Conservation (phyloP, 2,329 filamentous ascomycete genomes). For the Paraphoma chrysanthemicola region DNA sequence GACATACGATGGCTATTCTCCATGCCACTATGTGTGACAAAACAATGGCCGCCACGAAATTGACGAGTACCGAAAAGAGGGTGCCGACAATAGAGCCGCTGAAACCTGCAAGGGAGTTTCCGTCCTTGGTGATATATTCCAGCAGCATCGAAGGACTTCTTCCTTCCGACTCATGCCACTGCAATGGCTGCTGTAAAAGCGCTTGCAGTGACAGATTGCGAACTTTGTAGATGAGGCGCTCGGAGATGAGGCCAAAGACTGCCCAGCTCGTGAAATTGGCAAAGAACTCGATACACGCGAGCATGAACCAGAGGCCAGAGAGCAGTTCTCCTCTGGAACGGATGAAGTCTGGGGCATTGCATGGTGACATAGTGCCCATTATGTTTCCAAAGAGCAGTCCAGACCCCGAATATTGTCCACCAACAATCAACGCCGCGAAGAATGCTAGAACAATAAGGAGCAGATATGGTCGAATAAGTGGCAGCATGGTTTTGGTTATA, state of each 20-base stretch:
- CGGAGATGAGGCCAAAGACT: constrained; percentile 65
- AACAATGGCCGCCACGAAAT: constrained; percentile 72
- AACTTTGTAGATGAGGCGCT: constrained; percentile 69
- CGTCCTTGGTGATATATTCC: constrained; percentile 73
- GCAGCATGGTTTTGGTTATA: constrained; percentile 41
- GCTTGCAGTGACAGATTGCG: constrained; percentile 70
- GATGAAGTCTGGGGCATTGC: constrained; percentile 58
- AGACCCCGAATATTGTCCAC: constrained; percentile 63
- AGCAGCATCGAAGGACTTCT: constrained; percentile 69
- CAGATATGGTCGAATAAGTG: constrained; percentile 54
- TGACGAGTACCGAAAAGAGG: constrained; percentile 71
- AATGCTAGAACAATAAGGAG: constrained; percentile 57
- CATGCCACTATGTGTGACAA: constrained; percentile 75
- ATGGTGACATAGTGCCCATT: constrained; percentile 64
- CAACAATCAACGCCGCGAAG: constrained; percentile 60
- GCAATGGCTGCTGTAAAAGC: constrained; percentile 69
- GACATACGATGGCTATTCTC: constrained; percentile 76
- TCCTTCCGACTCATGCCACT: constrained; percentile 73
- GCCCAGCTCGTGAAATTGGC: constrained; percentile 68
- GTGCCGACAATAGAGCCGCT: constrained; percentile 75
- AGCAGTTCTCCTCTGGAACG: constrained; percentile 60
- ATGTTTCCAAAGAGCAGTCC: constrained; percentile 68
- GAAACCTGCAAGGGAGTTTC: constrained; percentile 70
- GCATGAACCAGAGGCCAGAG: constrained; percentile 66
- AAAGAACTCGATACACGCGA: constrained; percentile 66